Conservation (phyloP, 2,329 filamentous ascomycete species). For the Hansfordia pulvinata region DNA sequence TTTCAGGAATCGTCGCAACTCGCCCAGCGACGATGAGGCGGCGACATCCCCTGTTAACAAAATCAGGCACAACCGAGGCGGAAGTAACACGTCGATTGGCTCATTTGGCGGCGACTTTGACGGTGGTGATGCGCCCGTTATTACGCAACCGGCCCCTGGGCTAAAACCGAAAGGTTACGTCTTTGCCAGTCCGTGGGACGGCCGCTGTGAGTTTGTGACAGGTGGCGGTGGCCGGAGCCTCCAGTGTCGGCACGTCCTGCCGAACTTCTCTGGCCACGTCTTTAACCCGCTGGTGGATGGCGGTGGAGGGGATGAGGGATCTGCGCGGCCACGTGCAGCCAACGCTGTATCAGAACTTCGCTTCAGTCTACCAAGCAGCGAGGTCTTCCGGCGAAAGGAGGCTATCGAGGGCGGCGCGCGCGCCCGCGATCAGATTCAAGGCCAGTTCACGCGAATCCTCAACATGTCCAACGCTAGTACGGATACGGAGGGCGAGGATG, state of each 20-base stretch:
- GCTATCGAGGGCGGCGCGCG: constrained; percentile 21
- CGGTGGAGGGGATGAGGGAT: constrained; percentile 16
- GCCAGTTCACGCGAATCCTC: constrained; percentile 6
- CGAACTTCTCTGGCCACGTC: constrained; percentile 21
- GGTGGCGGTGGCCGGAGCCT: constrained; percentile 62
- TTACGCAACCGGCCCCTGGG: constrained; percentile 29
- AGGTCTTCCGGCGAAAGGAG: constrained; percentile 25
- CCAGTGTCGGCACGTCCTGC: constrained; percentile 60
- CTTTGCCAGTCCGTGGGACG: constrained; percentile 79
- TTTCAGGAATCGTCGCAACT: constrained; percentile 21
- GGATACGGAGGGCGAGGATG: constrained; percentile 13
- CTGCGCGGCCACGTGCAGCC: constrained; percentile 28
- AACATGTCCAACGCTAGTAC: constrained; percentile 12
- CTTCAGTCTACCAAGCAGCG: constrained; percentile 66
- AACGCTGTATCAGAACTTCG: constrained; percentile 86
- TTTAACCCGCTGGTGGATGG: constrained; percentile 30
- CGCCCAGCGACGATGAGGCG: constrained; percentile 12
- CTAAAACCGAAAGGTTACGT: constrained; percentile 53
- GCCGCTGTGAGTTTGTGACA: constrained; percentile 73
- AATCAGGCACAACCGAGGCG: constrained; percentile 14
- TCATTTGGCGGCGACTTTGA: constrained; percentile 18
- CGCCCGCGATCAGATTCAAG: constrained; percentile 23
- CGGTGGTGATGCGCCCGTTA: constrained; percentile 14
- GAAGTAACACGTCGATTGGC: constrained; percentile 19
- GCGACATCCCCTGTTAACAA: constrained; percentile 12